Base-by-base conservation (phyloP, 257 asterid species). In the Nicotiana tomentosiformis region DNA sequence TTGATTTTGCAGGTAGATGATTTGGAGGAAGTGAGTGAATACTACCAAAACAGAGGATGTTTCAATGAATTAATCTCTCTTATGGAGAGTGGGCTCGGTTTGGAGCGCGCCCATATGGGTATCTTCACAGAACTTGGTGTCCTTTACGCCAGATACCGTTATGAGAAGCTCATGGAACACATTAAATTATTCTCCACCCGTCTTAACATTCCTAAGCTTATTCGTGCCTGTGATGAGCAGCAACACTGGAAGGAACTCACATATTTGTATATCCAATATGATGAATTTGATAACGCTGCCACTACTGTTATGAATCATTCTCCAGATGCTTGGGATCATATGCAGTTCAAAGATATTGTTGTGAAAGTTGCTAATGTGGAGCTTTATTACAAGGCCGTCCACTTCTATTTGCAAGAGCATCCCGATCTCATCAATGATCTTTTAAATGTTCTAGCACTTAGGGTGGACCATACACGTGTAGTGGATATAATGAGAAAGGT, bases 91-190 rank as follows among this genome's bases (percentile, higher is more conserved):
- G 99, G 99, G 79, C 86, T 94, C 62, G 98, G 99, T 66, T 89
- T 96, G 93, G 99, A 96, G 86, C 98, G 99, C 56, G 99, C 99
- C 46, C 99, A 96, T 77, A 96, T 96, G 99, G 99, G 99, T 78
- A 96, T 96, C 88, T 96, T 96, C 69, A 96, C 98, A 2, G 99
- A 96, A 88, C 88, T 96, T 68, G 98, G 98, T 82, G 98, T 96
- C 74, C 94, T 94, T 76, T 96, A 96, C 84, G 99, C 98, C 84
- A 90, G 98, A 92, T 96, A 96, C 82, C 97, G 98, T 79, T 89
- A 94, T 86, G 99, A 96, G 91, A 96, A 94, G 90, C 97, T 94
- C 89, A 94, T 94, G 99, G 98, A 96, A 86, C 99, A 94, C 85
- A 90, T 94, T 86, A 94, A 96, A 85, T 89, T 96, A 86, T 96